Conservation (phyloP, 495 filamentous ascomycete species). For the Thermothielavioides terrestris region DNA sequence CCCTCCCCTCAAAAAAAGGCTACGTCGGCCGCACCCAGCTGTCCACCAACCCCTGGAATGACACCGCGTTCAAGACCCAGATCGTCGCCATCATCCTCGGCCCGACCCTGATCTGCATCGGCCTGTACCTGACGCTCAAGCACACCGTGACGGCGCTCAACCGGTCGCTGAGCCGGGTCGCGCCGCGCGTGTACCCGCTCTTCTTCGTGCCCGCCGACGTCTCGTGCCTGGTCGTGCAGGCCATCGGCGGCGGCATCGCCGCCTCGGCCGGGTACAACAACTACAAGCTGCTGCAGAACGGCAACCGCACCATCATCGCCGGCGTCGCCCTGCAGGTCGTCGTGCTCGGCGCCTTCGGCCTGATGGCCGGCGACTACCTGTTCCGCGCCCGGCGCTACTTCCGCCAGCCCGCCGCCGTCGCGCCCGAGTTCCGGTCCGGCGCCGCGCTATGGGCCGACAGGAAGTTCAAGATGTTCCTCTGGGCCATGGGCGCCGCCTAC, state of each 20-base stretch:
- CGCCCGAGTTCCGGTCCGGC: slow-evolving; percentile 15
- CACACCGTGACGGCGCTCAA: slow-evolving; percentile 48
- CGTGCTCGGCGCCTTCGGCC: slow-evolving; percentile 51
- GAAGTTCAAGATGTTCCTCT: slow-evolving; percentile 47
- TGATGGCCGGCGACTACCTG: slow-evolving; percentile 41
- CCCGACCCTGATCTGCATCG: slow-evolving; percentile 56
- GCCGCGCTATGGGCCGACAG: slow-evolving; percentile 24
- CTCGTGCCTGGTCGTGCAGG: slow-evolving; percentile 55
- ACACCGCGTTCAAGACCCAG: slow-evolving; percentile 53
- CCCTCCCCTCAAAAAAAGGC: no score
- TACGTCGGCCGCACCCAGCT: slow-evolving; percentile 56
- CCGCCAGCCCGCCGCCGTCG: slow-evolving; percentile 25
- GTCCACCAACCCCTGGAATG: slow-evolving; percentile 51
- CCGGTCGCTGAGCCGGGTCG: slow-evolving; percentile 45
- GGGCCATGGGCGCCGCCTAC: slow-evolving; percentile 48
- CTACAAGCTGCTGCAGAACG: slow-evolving; percentile 28
- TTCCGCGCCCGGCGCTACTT: slow-evolving; percentile 30
- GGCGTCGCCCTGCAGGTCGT: slow-evolving; percentile 63
- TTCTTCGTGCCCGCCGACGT: slow-evolving; percentile 61
- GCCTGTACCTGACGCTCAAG: slow-evolving; percentile 59
- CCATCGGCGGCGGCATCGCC: slow-evolving; percentile 56
- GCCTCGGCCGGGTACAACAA: slow-evolving; percentile 38
- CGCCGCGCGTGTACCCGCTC: slow-evolving; percentile 51
- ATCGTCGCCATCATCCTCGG: slow-evolving; percentile 60
- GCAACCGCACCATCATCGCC: slow-evolving; percentile 60